A percentile compares a stretch with the other conserved stretches of the same genome.
These are phyloP conservation scores for Volvox reticuliferus DNA, from an alignment of 139 green algal species.

Conservation along the genomic window DNA sequence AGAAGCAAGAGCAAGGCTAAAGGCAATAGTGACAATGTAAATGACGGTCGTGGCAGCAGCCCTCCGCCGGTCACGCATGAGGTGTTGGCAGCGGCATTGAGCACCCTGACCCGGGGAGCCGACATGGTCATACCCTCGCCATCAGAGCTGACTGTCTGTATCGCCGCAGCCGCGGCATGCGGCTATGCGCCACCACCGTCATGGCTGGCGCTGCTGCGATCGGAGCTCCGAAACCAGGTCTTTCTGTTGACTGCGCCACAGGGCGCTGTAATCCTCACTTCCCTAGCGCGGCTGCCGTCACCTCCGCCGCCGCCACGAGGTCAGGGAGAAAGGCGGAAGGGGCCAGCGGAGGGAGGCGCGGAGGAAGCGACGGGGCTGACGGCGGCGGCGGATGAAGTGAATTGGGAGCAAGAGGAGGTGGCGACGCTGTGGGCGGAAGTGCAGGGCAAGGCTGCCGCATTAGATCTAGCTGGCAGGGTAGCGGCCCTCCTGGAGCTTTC, in stretches of 20 bases:
- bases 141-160: background rate
- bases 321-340: background rate
- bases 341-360: too few species aligned
- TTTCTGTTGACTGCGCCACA: background rate
- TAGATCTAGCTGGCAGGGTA: background rate
- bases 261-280: background rate
- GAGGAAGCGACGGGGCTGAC: background rate
- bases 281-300: background rate
- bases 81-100: constrained; percentile 5
- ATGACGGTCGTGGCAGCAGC: too few species aligned
- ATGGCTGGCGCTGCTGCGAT: constrained; percentile 27
- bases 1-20: background rate
- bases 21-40: background rate
- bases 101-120: background rate
- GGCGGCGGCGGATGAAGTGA: too few species aligned
- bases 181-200: background rate
- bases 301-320: background rate
- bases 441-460: background rate
- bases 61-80: background rate
- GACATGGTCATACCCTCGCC: background rate
- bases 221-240: constrained; percentile 29
- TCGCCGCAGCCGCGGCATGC: constrained; percentile 18
- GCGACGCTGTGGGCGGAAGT: constrained; percentile 13
- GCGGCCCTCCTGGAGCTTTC: background rate
- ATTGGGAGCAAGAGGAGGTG: background rate